phyloP scores from a whole-genome alignment of 495 filamentous ascomycete species.

The Aspergillus kassunensis region DNA sequence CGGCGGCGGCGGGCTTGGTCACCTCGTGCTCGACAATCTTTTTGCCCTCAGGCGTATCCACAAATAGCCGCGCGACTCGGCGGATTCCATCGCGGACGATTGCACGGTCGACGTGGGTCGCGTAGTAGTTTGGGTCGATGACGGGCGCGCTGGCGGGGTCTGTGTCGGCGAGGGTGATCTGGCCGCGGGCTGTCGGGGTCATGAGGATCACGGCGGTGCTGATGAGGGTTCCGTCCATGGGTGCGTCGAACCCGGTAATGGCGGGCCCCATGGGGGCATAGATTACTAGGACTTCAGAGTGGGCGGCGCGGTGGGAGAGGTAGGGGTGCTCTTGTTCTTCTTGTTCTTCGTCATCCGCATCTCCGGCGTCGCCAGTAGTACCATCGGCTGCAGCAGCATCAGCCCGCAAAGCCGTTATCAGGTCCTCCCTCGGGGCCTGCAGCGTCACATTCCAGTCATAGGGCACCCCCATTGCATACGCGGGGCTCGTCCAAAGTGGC shows the following conservation, averaged over 20 bases:
- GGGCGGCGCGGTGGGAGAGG: neutral
- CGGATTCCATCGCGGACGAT: constrained; percentile 24
- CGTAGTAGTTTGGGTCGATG: constrained; percentile 42
- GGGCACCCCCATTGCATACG: neutral
- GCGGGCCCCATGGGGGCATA: constrained; percentile 25
- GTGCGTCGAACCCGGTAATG: constrained; percentile 15
- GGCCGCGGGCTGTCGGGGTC: constrained; percentile 39
- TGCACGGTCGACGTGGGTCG: constrained; percentile 31
- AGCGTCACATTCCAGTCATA: constrained; percentile 3
- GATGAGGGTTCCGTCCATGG: constrained; percentile 38
- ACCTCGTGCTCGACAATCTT: constrained; percentile 19
- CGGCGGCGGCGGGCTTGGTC: too few species aligned
- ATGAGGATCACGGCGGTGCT: constrained; percentile 25
- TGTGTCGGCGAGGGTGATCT: constrained; percentile 32
- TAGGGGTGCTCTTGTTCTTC: constrained; percentile 23
- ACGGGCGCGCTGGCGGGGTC: constrained; percentile 27
- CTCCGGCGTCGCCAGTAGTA: too few species aligned
- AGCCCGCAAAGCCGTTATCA: constrained; percentile 27
- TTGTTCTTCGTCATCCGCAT: too few species aligned
- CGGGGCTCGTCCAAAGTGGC: constrained; percentile 1
- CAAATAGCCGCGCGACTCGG: constrained; percentile 4
- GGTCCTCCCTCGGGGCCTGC: neutral
- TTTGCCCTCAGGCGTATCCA: constrained; percentile 17
- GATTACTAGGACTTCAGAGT: constrained; percentile 20
- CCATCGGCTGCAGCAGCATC: too few species aligned